Evolutionary conservation across 2,329 filamentous ascomycete genomes (phyloP).

Genomic region (Chaetomium strumarium): DNA sequence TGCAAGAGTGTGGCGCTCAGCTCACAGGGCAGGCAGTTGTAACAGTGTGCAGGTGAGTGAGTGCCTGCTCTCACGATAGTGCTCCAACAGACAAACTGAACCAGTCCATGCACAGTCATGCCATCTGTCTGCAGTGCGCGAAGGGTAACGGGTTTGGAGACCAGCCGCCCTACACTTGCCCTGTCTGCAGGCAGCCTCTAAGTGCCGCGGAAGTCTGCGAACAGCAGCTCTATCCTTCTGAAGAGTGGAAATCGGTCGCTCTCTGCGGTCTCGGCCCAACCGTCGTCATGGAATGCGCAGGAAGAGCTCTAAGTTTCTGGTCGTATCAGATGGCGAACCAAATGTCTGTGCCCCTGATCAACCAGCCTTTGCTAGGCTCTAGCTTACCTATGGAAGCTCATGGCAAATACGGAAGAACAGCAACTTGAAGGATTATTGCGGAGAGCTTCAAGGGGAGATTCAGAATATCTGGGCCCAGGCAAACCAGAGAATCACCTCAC

Average conservation of each 20-base stretch:
- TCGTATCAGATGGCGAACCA: constrained; percentile 80
- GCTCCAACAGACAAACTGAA: background rate
- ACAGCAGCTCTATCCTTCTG: constrained; percentile 63
- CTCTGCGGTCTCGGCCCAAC: constrained; percentile 76
- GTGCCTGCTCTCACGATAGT: too few relatives aligned
- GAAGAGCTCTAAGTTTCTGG: constrained; percentile 76
- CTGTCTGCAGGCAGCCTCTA: constrained; percentile 66
- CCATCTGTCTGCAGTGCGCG: constrained; percentile 76
- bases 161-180: constrained; percentile 55
- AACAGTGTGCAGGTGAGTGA: constrained; percentile 75
- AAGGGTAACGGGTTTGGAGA: constrained; percentile 56
- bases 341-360: constrained; percentile 50
- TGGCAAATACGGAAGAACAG: constrained; percentile 15
- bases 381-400: constrained; percentile 16
- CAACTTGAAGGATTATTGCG: constrained; percentile 17
- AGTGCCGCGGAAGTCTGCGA: constrained; percentile 63
- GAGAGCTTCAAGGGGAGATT: constrained; percentile 11
- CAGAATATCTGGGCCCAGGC: constrained; percentile 19
- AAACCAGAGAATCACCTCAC: constrained; percentile 17
- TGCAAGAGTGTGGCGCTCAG: constrained; percentile 65
- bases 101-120: constrained; percentile 57
- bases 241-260: constrained; percentile 85
- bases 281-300: constrained; percentile 80
- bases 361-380: background rate
- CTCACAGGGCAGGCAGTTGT: constrained; percentile 70